phyloP scores from a whole-genome alignment of 2,329 filamentous ascomycete genomes.

The Fusarium burgessii region DNA sequence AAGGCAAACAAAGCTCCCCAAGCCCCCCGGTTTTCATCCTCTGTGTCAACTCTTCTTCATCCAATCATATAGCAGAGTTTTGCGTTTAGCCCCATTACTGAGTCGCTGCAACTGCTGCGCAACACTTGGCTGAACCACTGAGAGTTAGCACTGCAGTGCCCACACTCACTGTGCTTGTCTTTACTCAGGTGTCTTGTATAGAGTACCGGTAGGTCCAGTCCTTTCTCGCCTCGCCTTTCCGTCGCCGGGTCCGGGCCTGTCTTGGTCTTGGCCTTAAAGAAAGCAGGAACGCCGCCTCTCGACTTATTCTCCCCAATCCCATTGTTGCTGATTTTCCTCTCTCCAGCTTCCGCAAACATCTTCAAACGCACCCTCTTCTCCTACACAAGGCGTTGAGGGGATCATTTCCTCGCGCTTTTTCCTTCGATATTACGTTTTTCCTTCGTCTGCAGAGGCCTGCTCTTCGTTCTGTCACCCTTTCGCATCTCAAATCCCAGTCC shows the following conservation, averaged over 20 bases:
- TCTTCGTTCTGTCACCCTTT: constrained; percentile 31
- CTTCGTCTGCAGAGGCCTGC: constrained; percentile 17
- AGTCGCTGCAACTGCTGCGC: constrained; percentile 35
- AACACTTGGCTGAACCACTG: constrained; percentile 41
- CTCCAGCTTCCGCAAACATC: constrained; percentile 31
- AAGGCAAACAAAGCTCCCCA: constrained; percentile 23
- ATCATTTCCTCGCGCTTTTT: constrained; percentile 36
- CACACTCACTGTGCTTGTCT: constrained; percentile 30
- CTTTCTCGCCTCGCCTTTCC: constrained; percentile 37
- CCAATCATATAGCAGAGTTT: constrained; percentile 26
- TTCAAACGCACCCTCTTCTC: constrained; percentile 48
- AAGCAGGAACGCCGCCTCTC: constrained; percentile 40
- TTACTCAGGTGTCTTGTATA: constrained; percentile 22
- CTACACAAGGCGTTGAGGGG: constrained; percentile 54
- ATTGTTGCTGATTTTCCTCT: constrained; percentile 39
- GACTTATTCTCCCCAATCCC: constrained; percentile 42
- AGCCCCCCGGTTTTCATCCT: constrained; percentile 27
- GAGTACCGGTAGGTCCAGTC: constrained; percentile 12
- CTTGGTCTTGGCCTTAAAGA: constrained; percentile 37
- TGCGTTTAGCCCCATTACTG: constrained; percentile 20
- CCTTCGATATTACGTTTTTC: constrained; percentile 29
- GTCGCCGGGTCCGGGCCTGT: constrained; percentile 35
- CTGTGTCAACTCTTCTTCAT: not conserved
- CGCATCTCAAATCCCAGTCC: constrained; percentile 47
- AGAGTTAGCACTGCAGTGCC: constrained; percentile 19